phyloP scores from a whole-genome alignment of 1,139 yeast genomes.

The Yamadazyma pseudoaaseri region DNA sequence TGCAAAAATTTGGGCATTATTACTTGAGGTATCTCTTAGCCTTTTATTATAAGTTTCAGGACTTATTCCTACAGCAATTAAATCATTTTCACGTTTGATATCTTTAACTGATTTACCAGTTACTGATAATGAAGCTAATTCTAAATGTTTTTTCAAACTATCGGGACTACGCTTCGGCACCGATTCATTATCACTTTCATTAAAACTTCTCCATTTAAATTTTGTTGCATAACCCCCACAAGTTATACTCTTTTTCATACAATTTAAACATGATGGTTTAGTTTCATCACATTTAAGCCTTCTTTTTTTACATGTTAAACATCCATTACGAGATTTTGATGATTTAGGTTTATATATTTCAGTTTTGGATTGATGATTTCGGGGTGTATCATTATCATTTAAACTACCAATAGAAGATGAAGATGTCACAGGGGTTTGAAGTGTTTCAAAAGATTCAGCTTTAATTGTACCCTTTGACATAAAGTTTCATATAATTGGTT shows the following conservation, averaged over 20 bases:
- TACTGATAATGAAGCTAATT: conserved; percentile 52
- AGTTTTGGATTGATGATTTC: background rate
- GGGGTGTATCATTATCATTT: background rate
- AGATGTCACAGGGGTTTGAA: background rate
- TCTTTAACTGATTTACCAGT: conserved; percentile 52
- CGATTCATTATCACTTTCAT: conserved; percentile 14
- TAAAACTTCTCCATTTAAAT: conserved; percentile 62
- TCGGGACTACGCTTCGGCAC: conserved; percentile 9
- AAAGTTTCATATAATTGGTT: background rate
- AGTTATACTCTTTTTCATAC: conserved; percentile 25
- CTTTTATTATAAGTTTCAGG: conserved; percentile 27
- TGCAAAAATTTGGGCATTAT: conserved; percentile 15
- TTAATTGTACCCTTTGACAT: background rate
- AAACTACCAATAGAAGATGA: background rate
- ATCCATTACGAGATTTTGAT: conserved; percentile 28
- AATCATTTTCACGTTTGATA: conserved; percentile 46
- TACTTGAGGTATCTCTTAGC: conserved; percentile 8
- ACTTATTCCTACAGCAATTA: conserved; percentile 49
- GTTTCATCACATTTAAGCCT: conserved; percentile 46
- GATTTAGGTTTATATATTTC: conserved; percentile 8
- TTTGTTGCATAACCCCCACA: conserved; percentile 59
- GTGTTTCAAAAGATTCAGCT: background rate
- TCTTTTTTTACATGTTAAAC: conserved; percentile 30
- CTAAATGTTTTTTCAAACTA: conserved; percentile 41
- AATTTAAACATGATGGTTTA: conserved; percentile 41